A percentile compares a stretch with the other conserved stretches of the same genome.
Evolutionary conservation across 805 yeast species (phyloP).

Genomic region (Cyberlindnera euphorbiae): DNA sequence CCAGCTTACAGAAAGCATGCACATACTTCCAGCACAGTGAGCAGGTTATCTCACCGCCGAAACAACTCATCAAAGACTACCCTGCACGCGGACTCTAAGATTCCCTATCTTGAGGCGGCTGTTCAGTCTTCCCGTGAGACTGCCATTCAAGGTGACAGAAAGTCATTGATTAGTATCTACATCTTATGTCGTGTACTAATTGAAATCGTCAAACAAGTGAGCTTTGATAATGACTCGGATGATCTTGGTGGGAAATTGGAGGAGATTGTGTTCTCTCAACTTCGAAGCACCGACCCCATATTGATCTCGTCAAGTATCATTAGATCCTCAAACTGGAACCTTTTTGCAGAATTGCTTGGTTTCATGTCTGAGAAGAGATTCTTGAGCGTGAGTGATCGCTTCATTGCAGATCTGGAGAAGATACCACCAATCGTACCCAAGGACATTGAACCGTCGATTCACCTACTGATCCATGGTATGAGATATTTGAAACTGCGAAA

Average conservation of each 20-base stretch:
- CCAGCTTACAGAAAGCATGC: slow-evolving; percentile 24
- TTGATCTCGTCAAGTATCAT: slow-evolving; percentile 62
- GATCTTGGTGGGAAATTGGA: slow-evolving; percentile 81
- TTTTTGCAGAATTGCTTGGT: slow-evolving; percentile 84
- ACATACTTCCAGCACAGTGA: slow-evolving; percentile 29
- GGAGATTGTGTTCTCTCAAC: slow-evolving; percentile 88
- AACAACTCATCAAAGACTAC: slow-evolving; percentile 45
- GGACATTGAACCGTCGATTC: slow-evolving; percentile 57
- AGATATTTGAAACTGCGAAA: slow-evolving; percentile 71
- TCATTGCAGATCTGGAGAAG: slow-evolving; percentile 88
- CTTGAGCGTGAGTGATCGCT: slow-evolving; percentile 84
- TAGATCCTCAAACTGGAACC: slow-evolving; percentile 89
- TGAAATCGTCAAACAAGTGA: slow-evolving; percentile 86
- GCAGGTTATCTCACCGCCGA: slow-evolving; percentile 40
- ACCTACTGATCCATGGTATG: slow-evolving; percentile 87
- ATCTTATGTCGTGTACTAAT: slow-evolving; percentile 87
- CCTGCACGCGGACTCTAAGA: slow-evolving; percentile 45
- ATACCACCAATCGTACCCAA: slow-evolving; percentile 50
- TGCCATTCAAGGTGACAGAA: slow-evolving; percentile 81
- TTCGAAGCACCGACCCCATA: slow-evolving; percentile 80
- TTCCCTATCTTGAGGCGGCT: slow-evolving; percentile 36
- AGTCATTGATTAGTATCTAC: slow-evolving; percentile 80
- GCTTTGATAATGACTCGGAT: slow-evolving; percentile 66
- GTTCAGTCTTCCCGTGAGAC: slow-evolving; percentile 49
- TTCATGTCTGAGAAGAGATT: slow-evolving; percentile 84